Percentiles rank a stretch among this genome's conserved stretches.
phyloP scores from a whole-genome alignment of 371 early-diverging fungal genomes.

The Mortierella sp. region DNA sequence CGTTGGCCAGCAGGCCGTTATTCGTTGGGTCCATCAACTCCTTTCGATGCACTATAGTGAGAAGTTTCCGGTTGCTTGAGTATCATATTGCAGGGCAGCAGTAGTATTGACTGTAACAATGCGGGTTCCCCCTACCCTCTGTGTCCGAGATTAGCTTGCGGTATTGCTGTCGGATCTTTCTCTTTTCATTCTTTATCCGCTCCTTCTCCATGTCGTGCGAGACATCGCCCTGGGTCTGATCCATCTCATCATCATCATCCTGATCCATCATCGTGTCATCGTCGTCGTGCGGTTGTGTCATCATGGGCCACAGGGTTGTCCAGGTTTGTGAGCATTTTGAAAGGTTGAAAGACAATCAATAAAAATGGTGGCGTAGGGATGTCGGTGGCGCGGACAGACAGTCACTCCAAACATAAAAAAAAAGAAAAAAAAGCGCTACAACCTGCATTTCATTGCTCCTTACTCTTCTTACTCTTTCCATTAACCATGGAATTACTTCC shows the following conservation, averaged over 20 bases:
- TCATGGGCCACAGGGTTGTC: neutral
- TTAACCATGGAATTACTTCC: conserved; percentile 42
- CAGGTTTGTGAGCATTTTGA: no score
- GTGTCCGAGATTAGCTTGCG: conserved; percentile 63
- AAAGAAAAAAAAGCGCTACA: no score
- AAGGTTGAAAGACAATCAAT: neutral
- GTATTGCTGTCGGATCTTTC: conserved; percentile 63
- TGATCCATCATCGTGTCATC: conserved; percentile 12
- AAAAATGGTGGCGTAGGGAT: neutral
- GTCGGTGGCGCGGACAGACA: neutral
- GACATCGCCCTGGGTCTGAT: neutral
- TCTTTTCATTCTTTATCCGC: conserved; percentile 65
- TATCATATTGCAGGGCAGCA: neutral
- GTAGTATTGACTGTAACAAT: neutral
- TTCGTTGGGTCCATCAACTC: conserved; percentile 64
- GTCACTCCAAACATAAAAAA: no score
- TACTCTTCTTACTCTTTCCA: neutral
- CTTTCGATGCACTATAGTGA: conserved; percentile 55
- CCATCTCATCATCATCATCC: conserved; percentile 24
- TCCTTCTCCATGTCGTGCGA: conserved; percentile 14
- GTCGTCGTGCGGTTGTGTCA: conserved; percentile 5
- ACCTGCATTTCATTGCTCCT: neutral
- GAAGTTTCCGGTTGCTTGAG: neutral
- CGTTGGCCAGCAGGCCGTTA: conserved; percentile 60
- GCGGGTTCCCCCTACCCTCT: conserved; percentile 54